A percentile compares a stretch with the other conserved stretches of the same genome.
Evolutionary conservation across 1,284 basidiomycete species (phyloP).

Genomic region (Ceratobasidium sp.): DNA sequence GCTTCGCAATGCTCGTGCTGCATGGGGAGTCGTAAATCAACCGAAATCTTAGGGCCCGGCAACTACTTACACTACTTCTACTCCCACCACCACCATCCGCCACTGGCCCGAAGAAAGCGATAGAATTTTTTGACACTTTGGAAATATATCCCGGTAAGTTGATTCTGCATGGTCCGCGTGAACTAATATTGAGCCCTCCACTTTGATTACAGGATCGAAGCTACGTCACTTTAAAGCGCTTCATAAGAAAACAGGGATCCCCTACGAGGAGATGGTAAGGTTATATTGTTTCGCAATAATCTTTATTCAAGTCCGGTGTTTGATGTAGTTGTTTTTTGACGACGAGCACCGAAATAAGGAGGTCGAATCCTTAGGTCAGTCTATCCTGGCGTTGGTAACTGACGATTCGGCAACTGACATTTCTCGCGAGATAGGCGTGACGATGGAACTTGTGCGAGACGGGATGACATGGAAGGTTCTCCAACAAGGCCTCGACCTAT

Average conservation of each 20-base stretch:
- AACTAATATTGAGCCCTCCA: constrained; percentile 20
- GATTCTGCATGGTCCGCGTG: neutral
- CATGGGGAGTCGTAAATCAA: constrained; percentile 33
- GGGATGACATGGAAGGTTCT: constrained; percentile 64
- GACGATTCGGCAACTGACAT: constrained; percentile 9
- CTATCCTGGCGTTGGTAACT: neutral
- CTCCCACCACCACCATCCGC: constrained; percentile 59
- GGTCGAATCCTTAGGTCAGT: constrained; percentile 70
- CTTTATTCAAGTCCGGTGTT: neutral
- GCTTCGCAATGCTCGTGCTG: constrained; percentile 4
- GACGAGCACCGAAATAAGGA: constrained; percentile 80
- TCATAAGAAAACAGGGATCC: constrained; percentile 78
- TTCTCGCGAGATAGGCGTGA: constrained; percentile 61
- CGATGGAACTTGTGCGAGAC: constrained; percentile 63
- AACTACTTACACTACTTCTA: constrained; percentile 73
- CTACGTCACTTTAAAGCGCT: constrained; percentile 78
- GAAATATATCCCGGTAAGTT: constrained; percentile 81
- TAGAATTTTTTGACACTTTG: constrained; percentile 75
- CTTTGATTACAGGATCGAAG: constrained; percentile 67
- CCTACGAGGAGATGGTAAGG: constrained; percentile 82
- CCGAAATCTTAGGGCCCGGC: constrained; percentile 62
- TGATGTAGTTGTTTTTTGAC: constrained; percentile 78
- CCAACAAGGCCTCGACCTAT: constrained; percentile 65
- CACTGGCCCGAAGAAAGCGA: constrained; percentile 57
- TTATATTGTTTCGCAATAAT: neutral